Base-by-base conservation (phyloP, 345 rosid species). In the Eucalyptus sp. region DNA sequence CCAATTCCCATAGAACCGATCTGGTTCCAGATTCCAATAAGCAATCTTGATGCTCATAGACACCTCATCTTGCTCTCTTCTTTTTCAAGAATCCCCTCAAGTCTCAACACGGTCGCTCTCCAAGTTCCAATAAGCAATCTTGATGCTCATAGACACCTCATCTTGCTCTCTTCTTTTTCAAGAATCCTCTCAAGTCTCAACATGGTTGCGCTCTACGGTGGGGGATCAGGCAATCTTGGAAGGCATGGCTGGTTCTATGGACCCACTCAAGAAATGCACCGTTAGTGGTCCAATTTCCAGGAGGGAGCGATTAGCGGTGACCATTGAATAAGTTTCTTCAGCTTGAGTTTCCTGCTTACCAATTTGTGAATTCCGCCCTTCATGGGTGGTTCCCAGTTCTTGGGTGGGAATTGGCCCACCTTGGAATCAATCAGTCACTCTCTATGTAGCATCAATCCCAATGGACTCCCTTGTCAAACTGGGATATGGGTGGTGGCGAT, bases 131-230 rank as follows among this genome's bases (percentile, higher is more conserved):
- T 24, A 24, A 56, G 62, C 62, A 24, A 56, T 10, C 13, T 56
- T 22, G 62, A 56, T 22, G 29, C 3, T 56, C 13, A 56, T 13
- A 56, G 1, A 56, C 29, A 56, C 5, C 62, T 56, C 29, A 56
- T 56, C 62, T 56, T 0, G 2, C 13, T 56, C 29, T 24, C 62
- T 51, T 51, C 62, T 56, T 13, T 56, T 56, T 56, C 29, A 56
- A 24, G 6, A 56, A 56, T 56, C 62, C 29, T 24, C 29, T 56
- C 3, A 10, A 56, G 13, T 56, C 62, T 56, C 62, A 56, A 56
- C 29, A 22, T 1, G 2, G 29, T 24, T 7, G 4, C 54, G 22
- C 60, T 56, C 29, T 24, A 0, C 5, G 1, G 0, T 56, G 29
- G 27, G 27, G 62, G 13, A 56, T 56, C 5, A 22, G 62, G 62